Base-by-base conservation (phyloP, 2,329 filamentous ascomycete genomes). In the Diaporthe batatas region DNA sequence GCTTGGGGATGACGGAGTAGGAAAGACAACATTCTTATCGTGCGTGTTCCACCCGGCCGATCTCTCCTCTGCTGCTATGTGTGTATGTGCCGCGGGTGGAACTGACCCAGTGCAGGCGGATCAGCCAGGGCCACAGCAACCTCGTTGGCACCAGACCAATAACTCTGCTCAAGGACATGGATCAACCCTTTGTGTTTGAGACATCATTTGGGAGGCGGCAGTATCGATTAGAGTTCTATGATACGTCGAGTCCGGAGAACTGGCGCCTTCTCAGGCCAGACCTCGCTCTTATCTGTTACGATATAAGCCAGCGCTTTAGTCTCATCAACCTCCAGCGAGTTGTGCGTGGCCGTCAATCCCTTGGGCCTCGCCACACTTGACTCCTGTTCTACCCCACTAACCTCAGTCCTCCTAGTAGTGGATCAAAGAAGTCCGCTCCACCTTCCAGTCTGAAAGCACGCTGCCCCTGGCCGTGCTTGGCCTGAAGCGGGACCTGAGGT, bases 1-100 rank as follows among this genome's bases (percentile, higher is more conserved):
- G 25, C 81, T 91, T n/a, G 89, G 90, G 42, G 89, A 91, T 79
- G 84, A 87, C 73, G 84, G 84, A 77, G 88, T 88, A 75, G 89
- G 89, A 70, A 91, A 91, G 80, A 89, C 88, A 29, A 89, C 86
- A 0, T 91, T 91, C 79, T 79, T 91, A 77, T 90, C 89, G 89
- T 91, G 78, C 75, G 89, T 86, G 23, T 16, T 39, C 18, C 76
- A 36, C 54, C 73, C 73, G 47, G 75, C 68, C 71, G 49, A 73
- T 67, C 68, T 42, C 54, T 39, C 14, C 70, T 23, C n/a, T 55
- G 23, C 65, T 49, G 29, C 5, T 5, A 29, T 29, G 29, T 29
- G 29, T 29, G 29, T 29, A 34, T 64, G 55, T 75, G 36, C 69
- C 21, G 72, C 39, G 74, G 29, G 65, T 54, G 18, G 58, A 25